phyloP scores from a whole-genome alignment of 257 asterid species.

The Plantago major region DNA sequence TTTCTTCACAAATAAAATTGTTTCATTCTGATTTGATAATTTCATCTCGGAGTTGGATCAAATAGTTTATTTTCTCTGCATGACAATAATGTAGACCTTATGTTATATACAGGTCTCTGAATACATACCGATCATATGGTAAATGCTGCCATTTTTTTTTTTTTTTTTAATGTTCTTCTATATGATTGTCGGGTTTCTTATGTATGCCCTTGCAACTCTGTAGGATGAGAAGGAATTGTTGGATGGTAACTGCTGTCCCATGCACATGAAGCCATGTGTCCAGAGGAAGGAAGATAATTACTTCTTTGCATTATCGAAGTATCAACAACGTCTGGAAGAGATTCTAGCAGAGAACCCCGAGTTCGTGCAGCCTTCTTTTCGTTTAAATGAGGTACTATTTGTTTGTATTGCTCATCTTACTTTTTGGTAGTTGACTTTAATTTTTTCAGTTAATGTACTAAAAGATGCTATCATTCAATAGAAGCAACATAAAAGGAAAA shows the following conservation, averaged over 20 bases:
- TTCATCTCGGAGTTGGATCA: too few species aligned
- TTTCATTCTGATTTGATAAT: too few species aligned
- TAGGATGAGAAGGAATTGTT: constrained; percentile 91
- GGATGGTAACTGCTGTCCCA: constrained; percentile 82
- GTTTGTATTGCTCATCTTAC: not conserved
- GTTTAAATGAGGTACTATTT: constrained; percentile 72
- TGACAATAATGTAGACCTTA: too few species aligned
- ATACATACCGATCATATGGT: too few species aligned
- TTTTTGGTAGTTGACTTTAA: not conserved
- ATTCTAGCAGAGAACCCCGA: constrained; percentile 58
- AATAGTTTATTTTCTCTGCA: too few species aligned
- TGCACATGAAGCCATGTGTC: constrained; percentile 85
- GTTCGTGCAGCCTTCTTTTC: constrained; percentile 89
- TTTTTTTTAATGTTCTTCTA: not conserved
- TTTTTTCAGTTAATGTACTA: not conserved
- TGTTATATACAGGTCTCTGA: too few species aligned
- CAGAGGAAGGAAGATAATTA: constrained; percentile 90
- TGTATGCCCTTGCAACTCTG: constrained; percentile 15
- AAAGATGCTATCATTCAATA: not conserved
- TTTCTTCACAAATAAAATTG: too few species aligned
- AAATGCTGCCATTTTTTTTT: too few species aligned
- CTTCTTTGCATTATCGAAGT: constrained; percentile 93
- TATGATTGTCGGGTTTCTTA: not conserved
- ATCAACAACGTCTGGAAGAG: constrained; percentile 66
- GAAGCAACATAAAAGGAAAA: not conserved